Evolutionary conservation across 2,329 filamentous ascomycete genomes (phyloP).

Genomic region (Pyricularia sp.): DNA sequence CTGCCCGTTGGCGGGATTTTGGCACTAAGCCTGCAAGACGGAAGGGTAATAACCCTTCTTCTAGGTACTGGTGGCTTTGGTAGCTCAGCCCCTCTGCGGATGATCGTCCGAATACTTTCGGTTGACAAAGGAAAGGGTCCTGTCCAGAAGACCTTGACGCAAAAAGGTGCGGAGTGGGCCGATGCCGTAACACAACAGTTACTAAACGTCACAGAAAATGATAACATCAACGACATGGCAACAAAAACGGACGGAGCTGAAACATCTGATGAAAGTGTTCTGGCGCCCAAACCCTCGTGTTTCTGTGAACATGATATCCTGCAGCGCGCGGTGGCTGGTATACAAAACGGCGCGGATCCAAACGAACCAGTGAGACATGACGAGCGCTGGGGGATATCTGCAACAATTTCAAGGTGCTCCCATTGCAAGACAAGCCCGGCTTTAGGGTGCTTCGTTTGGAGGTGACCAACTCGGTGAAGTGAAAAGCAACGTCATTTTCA

Average conservation of each 20-base stretch:
- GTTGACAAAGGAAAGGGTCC: neutral
- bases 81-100: neutral
- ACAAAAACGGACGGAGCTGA: neutral
- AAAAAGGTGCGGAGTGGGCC: neutral
- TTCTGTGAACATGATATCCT: neutral
- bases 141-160: neutral
- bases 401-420: neutral
- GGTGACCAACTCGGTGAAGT: neutral
- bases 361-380: neutral
- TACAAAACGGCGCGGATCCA: neutral
- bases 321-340: neutral
- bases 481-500: too few relatives aligned
- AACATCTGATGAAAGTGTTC: neutral
- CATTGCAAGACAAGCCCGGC: conserved; percentile 2
- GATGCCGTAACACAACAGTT: neutral
- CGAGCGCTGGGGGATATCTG: neutral
- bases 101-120: neutral
- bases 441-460: neutral
- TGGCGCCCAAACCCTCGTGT: neutral
- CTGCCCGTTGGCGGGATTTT: too few relatives aligned
- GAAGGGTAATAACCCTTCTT: neutral
- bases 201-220: neutral
- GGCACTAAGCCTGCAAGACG: too few relatives aligned
- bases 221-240: neutral
- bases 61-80: neutral